These are phyloP conservation scores for Aspergillus pseudoglaucus DNA, from an alignment of 2,329 filamentous ascomycete species.

Conservation along the genomic window DNA sequence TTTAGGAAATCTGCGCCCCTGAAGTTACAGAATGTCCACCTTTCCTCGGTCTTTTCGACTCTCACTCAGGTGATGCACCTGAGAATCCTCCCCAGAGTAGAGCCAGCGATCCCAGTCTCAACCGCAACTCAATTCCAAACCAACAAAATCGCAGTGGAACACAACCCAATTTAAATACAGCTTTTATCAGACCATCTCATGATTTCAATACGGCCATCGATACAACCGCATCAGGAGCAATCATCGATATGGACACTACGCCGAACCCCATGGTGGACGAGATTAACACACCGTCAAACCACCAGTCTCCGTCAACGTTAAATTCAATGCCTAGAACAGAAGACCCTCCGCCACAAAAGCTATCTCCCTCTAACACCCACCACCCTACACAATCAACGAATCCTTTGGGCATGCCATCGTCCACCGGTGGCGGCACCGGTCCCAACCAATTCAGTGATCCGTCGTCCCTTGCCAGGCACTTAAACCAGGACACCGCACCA, in stretches of 20 bases:
- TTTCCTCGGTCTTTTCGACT: background rate
- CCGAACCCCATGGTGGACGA: conserved; percentile 24
- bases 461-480: no score
- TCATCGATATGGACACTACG: conserved; percentile 28
- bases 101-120: conserved; percentile 2
- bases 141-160: conserved; percentile 14
- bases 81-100: background rate
- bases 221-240: background rate
- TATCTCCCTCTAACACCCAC: conserved; percentile 26
- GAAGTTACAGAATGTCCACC: background rate
- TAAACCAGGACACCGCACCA: conserved; percentile 1
- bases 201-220: conserved; percentile 4
- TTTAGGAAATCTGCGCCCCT: background rate
- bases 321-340: conserved; percentile 25
- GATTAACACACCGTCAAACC: conserved; percentile 25
- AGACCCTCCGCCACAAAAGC: conserved; percentile 12
- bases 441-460: conserved; percentile 3
- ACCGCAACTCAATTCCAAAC: conserved; percentile 17
- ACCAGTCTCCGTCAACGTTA: conserved; percentile 30
- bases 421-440: background rate
- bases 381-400: conserved; percentile 16
- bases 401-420: conserved; percentile 15
- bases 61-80: background rate
- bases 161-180: conserved; percentile 1
- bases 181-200: background rate